Evolutionary conservation across 73 alveolate species (phyloP).

Genomic region (Paramecium sexaurelia): DNA sequence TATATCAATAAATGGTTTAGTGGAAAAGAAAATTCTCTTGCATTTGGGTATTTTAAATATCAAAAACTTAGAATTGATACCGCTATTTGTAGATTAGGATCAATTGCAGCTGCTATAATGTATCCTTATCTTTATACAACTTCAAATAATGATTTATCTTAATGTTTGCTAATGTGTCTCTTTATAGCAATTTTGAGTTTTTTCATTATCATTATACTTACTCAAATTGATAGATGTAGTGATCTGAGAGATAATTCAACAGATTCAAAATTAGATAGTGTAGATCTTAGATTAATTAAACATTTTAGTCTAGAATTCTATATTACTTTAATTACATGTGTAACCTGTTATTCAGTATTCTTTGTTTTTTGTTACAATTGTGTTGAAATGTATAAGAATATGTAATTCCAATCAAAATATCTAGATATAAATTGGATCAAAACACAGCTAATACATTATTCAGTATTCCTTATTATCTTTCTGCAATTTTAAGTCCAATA

Average conservation of each 20-base stretch:
- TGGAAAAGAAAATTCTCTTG: slow-evolving; percentile 93
- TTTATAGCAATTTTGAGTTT: slow-evolving; percentile 67
- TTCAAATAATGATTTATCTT: slow-evolving; percentile 56
- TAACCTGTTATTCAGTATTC: slow-evolving; percentile 76
- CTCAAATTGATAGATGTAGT: slow-evolving; percentile 68
- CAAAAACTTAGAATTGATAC: slow-evolving; percentile 66
- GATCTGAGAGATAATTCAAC: slow-evolving; percentile 60
- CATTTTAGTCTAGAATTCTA: slow-evolving; percentile 78
- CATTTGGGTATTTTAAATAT: slow-evolving; percentile 76
- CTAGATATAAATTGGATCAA: slow-evolving; percentile 12
- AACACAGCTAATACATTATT: slow-evolving; percentile 74
- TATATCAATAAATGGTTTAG: slow-evolving; percentile 94
- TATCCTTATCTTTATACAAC: not conserved
- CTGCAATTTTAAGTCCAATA: not conserved
- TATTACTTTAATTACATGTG: slow-evolving; percentile 74
- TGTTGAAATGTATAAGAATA: slow-evolving; percentile 74
- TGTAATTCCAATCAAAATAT: slow-evolving; percentile 63
- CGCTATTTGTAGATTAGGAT: slow-evolving; percentile 82
- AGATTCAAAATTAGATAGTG: slow-evolving; percentile 71
- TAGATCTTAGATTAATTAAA: slow-evolving; percentile 79
- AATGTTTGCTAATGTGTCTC: slow-evolving; percentile 76
- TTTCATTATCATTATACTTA: slow-evolving; percentile 58
- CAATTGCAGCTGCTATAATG: slow-evolving; percentile 65
- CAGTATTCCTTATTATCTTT: not conserved
- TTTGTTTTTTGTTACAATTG: slow-evolving; percentile 78